A percentile compares a stretch with the other conserved stretches of the same genome.
Conservation (phyloP, 73 alveolate genomes). For the Stentor roeselii region DNA sequence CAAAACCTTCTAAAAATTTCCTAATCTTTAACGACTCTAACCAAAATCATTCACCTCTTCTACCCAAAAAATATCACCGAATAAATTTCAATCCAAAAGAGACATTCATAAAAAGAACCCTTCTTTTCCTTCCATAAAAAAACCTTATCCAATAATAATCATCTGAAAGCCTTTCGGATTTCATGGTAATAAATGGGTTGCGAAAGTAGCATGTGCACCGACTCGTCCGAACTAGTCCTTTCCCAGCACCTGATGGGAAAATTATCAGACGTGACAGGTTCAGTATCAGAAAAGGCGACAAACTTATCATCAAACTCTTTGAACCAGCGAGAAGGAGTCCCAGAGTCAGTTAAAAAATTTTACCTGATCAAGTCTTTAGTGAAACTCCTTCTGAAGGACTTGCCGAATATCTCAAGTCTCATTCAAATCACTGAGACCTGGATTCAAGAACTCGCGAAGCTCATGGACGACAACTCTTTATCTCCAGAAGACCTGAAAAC, state of each 20-base stretch:
- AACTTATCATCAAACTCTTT: background rate
- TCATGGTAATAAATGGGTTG: too few relatives aligned
- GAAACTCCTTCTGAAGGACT: background rate
- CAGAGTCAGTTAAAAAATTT: background rate
- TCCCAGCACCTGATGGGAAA: background rate
- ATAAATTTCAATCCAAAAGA: too few relatives aligned
- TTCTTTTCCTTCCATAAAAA: too few relatives aligned
- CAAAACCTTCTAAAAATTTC: too few relatives aligned
- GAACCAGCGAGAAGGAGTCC: background rate
- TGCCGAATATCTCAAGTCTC: background rate
- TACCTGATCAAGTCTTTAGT: background rate
- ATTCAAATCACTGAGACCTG: background rate
- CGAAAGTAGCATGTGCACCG: background rate
- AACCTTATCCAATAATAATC: too few relatives aligned
- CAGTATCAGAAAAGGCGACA: background rate
- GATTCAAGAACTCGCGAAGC: slow-evolving; percentile 1
- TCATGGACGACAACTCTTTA: too few relatives aligned
- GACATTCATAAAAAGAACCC: too few relatives aligned
- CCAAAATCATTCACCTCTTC: too few relatives aligned
- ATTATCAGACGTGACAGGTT: background rate
- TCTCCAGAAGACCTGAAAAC: too few relatives aligned
- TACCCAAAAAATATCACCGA: too few relatives aligned
- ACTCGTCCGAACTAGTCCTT: background rate
- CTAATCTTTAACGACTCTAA: too few relatives aligned
- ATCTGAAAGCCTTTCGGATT: too few relatives aligned